Evolutionary conservation across 306 rosid species (phyloP), one percentile per base, ranked within the genome.

Genomic region (Malus fusca): DNA sequence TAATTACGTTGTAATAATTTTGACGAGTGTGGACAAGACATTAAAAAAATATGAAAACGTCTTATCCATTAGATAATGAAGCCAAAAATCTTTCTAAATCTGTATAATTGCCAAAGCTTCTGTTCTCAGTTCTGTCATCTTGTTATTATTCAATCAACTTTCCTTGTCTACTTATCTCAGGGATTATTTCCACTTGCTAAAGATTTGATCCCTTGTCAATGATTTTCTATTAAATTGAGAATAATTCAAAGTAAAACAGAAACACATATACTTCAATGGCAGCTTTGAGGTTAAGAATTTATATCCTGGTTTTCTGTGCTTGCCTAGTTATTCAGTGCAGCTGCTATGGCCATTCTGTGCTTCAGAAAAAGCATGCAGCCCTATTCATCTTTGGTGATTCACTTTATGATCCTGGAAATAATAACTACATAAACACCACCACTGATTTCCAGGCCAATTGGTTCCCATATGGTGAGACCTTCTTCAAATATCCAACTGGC

Each of bases 351-450:
- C 33, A 60, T 23, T 19, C 19, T 11, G 33, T 4, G 18, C 11
- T 60, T 12, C 33, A 30, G 8, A 60, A 37, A 40, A 58, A 65
- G n/a, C 81, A 59, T 53, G 68, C 40, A 26, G 79, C 88, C 31
- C 43, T 87, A 3, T 87, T 87, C 72, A 60, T 87, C 18, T 79
- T 84, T 22, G 90, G 90, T 1, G 90, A 82, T 66, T 84, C 88
- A 1, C 4, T 84, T 6, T 79, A 73, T 23, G 90, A 87, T 73
- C 73, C 82, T 17, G 87, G 87, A 42, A 87, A 84, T 70, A 84
- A 84, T 46, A 81, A 84, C 35, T 87, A 82, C 80, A 74, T 87
- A 79, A 81, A 87, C 37, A 75, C 82, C 18, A 78, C 82, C 22
- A 22, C 25, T 4, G 68, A 9, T 23, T 60, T 11, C 28, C 77